Base-by-base conservation (phyloP, 345 rosid species). In the Camelina sativa region DNA sequence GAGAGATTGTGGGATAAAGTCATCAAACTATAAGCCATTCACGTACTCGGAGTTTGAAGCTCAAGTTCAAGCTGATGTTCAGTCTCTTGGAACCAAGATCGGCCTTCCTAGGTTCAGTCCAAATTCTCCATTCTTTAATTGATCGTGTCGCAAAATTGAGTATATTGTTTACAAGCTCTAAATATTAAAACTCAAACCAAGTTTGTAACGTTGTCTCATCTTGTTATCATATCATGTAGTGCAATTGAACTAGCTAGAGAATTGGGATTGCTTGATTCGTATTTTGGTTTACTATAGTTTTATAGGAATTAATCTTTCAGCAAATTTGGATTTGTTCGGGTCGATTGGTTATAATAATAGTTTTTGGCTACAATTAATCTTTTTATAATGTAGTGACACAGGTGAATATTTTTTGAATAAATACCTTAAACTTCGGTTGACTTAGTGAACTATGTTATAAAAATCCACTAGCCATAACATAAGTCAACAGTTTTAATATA, bases 21-120 rank as follows among this genome's bases (percentile, higher is more conserved):
- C 89, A 77, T 79, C 91, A 2, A 88, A 84, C 9, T 91, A 91
- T 75, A 87, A 67, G 81, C 86, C 94, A 30, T 88, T 93, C 71
- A 85, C 92, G 55, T 91, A 91, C 78, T 8, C 65, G 1, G 86
- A 91, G 20, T 94, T 88, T 78, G 91, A 74, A 71, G 83, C 86
- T 25, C 92, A 86, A 47, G 97, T 87, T 47, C 95, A 88, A 16
- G 72, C 74, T 4, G 98, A 94, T 69, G 53, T 87, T 35, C 84
- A 80, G 73, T 77, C 82, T 5, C 8, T 82, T 1, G 98, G 97
- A 13, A 76, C 59, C 57, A 88, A 91, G 79, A 86, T 91, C 1
- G 97, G 96, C 8, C 94, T 93, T 20, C 60, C 76, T 35, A 86
- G 89, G 76, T 93, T 93, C 86, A 25, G n/a, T 43, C 60, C 50